Evolutionary conservation across 768 basidiomycete genomes (phyloP), one percentile per base, ranked within the genome.

Genomic region (Neoboletus subvelutipes): DNA sequence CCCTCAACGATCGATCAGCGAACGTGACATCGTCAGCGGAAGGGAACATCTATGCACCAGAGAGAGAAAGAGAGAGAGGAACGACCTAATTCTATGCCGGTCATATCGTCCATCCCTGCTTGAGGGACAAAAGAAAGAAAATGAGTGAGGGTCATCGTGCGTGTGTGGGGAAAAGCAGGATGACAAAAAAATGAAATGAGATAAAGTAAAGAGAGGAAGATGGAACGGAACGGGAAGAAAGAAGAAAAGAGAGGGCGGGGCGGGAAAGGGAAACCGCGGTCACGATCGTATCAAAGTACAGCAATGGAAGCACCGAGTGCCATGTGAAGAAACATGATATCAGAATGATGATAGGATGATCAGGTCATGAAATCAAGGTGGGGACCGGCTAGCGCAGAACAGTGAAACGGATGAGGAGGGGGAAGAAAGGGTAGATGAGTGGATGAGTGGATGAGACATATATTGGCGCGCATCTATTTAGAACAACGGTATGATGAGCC

Each of bases 261-360:
- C 4, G 20, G 20, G 31, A 31, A 12, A 33, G 24, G 29, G 47
- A 20, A 28, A 15, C 49, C 53, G 29, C 33, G 51, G 48, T 50
- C 50, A 48, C 22, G 50, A 55, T 57, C 54, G 67, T 60, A 57
- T 55, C 52, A 50, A 43, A 49, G 45, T 68, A 70, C 68, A 68
- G 56, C 45, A 52, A 45, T 56, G 56, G 22, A 39, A 52, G 40
- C 39, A 50, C 18, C 48, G 26, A 41, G 52, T 53, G 61, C 45
- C 55, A 40, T 50, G 58, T 41, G 18, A 28, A 46, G 33, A 42
- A 43, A 50, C 20, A 34, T 52, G 52, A 67, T 57, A 58, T 58
- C 52, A 48, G 43, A 50, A 51, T 45, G 61, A 58, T 41, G 37
- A 51, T 18, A 43, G 34, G 50, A 24, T 34, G 42, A 48, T 36